Base-by-base conservation (phyloP, 1,284 basidiomycete genomes). In the Pyrrhoderma lamaoense region DNA sequence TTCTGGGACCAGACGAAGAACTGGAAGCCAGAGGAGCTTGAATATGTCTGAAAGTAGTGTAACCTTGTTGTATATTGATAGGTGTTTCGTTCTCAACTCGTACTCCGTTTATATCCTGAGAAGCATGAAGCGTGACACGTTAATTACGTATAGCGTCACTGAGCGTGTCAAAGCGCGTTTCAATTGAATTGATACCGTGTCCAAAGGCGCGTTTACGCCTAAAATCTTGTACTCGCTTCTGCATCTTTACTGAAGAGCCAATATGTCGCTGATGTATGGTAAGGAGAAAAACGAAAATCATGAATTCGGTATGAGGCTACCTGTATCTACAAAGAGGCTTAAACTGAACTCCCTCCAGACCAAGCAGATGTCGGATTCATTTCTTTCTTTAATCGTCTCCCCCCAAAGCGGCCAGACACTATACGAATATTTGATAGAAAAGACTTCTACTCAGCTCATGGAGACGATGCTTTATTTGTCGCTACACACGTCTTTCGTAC, bases 1-100 rank as follows among this genome's bases (percentile, higher is more conserved):
- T 90, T 93, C 64, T 97, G 94, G 94, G 95, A 97, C 66, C 78
- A 91, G 64, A 85, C 93, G 31, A 96, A 93, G 79, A 85, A 86
- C 60, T 88, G 80, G 79, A 86, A 80, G 62, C 76, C 79, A 2
- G 83, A 86, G 64, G 86, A 89, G 50, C 84, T 87, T 57, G 82
- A 85, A 56, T 57, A 82, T 57, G 80, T 80, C 61, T 84, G 62
- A 62, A 36, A 18, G 18, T 31, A 13, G 39, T 13, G 5, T 40
- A 40, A 40, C 38, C n/a, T 40, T 40, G 9, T 40, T 40, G 16
- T 40, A 14, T 40, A 40, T 40, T 5, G 5, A 18, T 22, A 18
- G 14, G 38, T 16, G 35, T 37, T 37, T 37, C 16, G 35, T 9
- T 37, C 9, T 37, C 35, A 37, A 9, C 11, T 37, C 11, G 35